These are phyloP conservation scores for Botryotinia calthae DNA, from an alignment of 2,329 filamentous ascomycete species.

Conservation along the genomic window DNA sequence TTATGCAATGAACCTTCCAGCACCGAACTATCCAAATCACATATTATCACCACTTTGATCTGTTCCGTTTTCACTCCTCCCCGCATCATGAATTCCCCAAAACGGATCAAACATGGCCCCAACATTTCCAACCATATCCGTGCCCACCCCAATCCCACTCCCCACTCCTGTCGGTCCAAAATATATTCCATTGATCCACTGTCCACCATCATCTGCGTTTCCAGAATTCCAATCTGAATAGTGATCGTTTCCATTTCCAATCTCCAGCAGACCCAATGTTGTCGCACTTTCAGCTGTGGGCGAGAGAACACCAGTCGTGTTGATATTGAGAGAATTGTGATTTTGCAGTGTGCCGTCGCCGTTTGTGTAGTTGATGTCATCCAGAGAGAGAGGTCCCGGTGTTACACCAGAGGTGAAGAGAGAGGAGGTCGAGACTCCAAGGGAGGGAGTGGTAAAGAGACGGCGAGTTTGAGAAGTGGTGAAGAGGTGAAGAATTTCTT, in stretches of 20 bases:
- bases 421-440: background rate
- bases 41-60: background rate
- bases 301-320: background rate
- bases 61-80: background rate
- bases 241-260: slow-evolving; percentile 4
- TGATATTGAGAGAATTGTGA: background rate
- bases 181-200: slow-evolving; percentile 1
- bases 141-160: background rate
- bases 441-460: background rate
- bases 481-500: slow-evolving; percentile 9
- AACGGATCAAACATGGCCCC: slow-evolving; percentile 9
- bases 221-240: slow-evolving; percentile 11
- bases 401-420: background rate
- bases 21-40: background rate
- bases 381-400: background rate
- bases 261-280: background rate
- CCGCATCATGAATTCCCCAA: background rate
- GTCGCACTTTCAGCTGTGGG: slow-evolving; percentile 5
- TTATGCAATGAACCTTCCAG: background rate
- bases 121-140: background rate
- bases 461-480: background rate
- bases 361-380: background rate
- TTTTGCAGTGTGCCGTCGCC: background rate
- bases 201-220: background rate
- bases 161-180: background rate